Evolutionary conservation across 768 basidiomycete genomes (phyloP), one percentile per base, ranked within the genome.

Genomic region (Neoboletus subvelutipes): DNA sequence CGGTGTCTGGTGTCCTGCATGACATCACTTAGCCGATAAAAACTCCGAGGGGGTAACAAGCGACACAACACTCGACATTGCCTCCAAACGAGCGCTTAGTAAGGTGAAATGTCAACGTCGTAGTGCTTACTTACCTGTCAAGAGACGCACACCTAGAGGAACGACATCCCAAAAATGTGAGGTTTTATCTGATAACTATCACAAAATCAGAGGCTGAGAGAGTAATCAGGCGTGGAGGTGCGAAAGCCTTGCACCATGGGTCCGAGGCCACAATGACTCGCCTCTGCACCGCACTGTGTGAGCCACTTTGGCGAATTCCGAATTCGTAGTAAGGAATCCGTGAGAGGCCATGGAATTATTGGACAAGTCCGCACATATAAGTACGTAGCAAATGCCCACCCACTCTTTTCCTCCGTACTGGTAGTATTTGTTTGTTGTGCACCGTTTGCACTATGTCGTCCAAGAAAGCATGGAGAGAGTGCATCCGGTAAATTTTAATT

Each of bases 401-500:
- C 15, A 5, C 20, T 8, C n/a, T 9, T n/a, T n/a, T 29, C 9
- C 17, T 4, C 24, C 12, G 24, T 18, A 36, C 34, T 17, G 39
- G n/a, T 8, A 28, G 3, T n/a, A 13, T 4, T 18, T 33, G 0
- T 11, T 39, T 20, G n/a, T 26, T 11, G 24, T 17, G 4, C n/a
- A 18, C 33, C 31, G 20, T n/a, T 33, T 24, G 8, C 28, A 49
- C 26, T 24, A 61, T 63, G 65, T 17, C 63, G 18, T 41, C 62
- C 34, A 66, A 64, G 64, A 77, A 76, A 65, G 39, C 67, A 5
- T 77, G 74, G 75, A 63, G 34, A 26, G 74, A 76, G 11, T 68
- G 76, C 45, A 70, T 77, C 51, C 65, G 63, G 76, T 76, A 58
- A 28, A 7, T n/a, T 7, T 3, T 51, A 2, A 8, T 26, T 17